These are phyloP conservation scores for Brassica incana DNA, from an alignment of 345 rosid species.

Conservation along the genomic window DNA sequence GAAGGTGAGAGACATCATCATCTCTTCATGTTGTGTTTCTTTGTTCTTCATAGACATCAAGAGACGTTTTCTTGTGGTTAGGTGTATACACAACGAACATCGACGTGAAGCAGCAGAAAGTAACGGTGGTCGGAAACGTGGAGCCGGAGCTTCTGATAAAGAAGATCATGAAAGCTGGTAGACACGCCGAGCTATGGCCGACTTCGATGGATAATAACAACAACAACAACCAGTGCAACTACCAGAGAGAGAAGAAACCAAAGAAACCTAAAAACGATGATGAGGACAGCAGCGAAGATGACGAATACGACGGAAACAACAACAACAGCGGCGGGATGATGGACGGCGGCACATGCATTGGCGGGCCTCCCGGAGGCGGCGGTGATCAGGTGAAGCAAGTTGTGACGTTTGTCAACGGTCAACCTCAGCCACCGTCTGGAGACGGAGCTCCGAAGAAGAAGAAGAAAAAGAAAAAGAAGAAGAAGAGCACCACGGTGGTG, in stretches of 20 bases:
- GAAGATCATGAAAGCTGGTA: constrained; percentile 69
- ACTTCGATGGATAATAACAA: constrained; percentile 27
- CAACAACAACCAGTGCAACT: constrained; percentile 15
- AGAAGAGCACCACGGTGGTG: constrained; percentile 29
- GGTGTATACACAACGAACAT: constrained; percentile 71
- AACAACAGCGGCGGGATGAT: background rate
- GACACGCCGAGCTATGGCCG: constrained; percentile 82
- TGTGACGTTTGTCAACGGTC: constrained; percentile 39
- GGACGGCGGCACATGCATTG: constrained; percentile 5
- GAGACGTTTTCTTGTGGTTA: background rate
- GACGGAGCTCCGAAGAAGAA: constrained; percentile 57
- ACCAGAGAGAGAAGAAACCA: constrained; percentile 44
- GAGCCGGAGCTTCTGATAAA: constrained; percentile 59
- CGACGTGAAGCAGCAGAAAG: constrained; percentile 70
- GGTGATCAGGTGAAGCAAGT: constrained; percentile 42
- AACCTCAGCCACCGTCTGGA: constrained; percentile 36
- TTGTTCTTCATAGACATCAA: background rate
- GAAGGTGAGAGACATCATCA: constrained; percentile 62
- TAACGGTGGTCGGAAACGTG: constrained; percentile 66
- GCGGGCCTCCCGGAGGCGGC: background rate
- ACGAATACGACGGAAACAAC: constrained; percentile 37
- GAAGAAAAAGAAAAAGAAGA: constrained; percentile 69
- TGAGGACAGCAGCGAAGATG: constrained; percentile 44
- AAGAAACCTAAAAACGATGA: constrained; percentile 46
- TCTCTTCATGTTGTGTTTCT: background rate